Base-by-base conservation (phyloP, 257 asterid genomes). In the Nicotiana tomentosiformis region DNA sequence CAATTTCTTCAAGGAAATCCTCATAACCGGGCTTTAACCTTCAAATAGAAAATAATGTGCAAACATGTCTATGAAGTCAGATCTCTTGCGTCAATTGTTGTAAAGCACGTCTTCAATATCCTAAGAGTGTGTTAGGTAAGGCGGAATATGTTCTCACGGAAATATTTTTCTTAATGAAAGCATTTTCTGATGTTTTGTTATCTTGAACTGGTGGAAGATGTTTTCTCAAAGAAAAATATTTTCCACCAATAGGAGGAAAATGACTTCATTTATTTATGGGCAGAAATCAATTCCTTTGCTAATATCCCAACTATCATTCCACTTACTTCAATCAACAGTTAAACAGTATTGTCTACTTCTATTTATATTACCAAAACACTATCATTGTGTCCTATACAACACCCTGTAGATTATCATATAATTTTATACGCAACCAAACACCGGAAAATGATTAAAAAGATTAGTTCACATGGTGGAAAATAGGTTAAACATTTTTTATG, bases 21-120 rank as follows among this genome's bases (percentile, higher is more conserved):
- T 88, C 90, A 66, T 83, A 89, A 72, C 94, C 97, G 11, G 99
- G 98, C 88, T 94, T 94, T 79, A 96, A 84, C 90, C 98, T 95
- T 88, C 46, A 81, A 81, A 39, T 26, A 82, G 66, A 18, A 70
- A 32, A 88, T 66, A 62, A 82, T 81, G 29, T 16, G 82, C 66
- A 60, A 83, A 56, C 30, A 60, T 80, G 57, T 15, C 30, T 62
- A 77, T 3, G 37, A 55, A 43, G 23, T 2, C 64, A 43, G 35
- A 74, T 14, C 43, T 49, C 18, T 74, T 14, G 43, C 58, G 30
- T 39, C 51, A 32, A 39, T 61, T 29, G 30, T 17, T 26, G 66
- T 61, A 30, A 61, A 69, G 74, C 49, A n/a, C 55, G 57, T 83
- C 7, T 53, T 56, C 26, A 62, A 46, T 26, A 76, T 26, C 6